Conservation (phyloP, 2,329 filamentous ascomycete species). For the Calonectria honghensis region DNA sequence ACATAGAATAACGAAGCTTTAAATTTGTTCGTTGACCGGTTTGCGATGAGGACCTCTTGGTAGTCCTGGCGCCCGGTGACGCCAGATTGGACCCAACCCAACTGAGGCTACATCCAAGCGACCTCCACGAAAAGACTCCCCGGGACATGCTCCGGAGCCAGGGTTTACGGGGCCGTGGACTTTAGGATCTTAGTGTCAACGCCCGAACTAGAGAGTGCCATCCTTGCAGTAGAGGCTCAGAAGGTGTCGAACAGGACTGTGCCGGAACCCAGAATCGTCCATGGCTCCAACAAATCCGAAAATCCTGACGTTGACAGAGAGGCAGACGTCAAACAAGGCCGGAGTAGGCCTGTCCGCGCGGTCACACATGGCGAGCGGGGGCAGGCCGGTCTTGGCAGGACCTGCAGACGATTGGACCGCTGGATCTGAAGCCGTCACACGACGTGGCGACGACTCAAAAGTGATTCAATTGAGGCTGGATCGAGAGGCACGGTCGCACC, state of each 20-base stretch:
- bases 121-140: slow-evolving; percentile 44
- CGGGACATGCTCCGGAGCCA: slow-evolving; percentile 45
- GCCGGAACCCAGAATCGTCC: slow-evolving; percentile 30
- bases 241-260: slow-evolving; percentile 41
- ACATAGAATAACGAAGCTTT: slow-evolving; percentile 25
- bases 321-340: slow-evolving; percentile 32
- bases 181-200: slow-evolving; percentile 43
- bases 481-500: slow-evolving; percentile 33
- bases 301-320: slow-evolving; percentile 35
- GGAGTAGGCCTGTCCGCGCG: slow-evolving; percentile 33
- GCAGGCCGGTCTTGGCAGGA: slow-evolving; percentile 41
- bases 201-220: slow-evolving; percentile 30
- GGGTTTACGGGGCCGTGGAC: slow-evolving; percentile 39
- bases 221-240: slow-evolving; percentile 34
- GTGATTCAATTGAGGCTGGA: slow-evolving; percentile 40
- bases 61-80: slow-evolving; percentile 29
- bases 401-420: slow-evolving; percentile 30
- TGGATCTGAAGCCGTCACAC: slow-evolving; percentile 46
- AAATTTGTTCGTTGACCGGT: slow-evolving; percentile 17
- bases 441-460: slow-evolving; percentile 37
- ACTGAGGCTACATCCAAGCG: slow-evolving; percentile 41
- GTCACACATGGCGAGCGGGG: slow-evolving; percentile 46
- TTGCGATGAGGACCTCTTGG: slow-evolving; percentile 21
- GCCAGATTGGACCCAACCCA: slow-evolving; percentile 45
- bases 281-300: slow-evolving; percentile 38